phyloP scores from a whole-genome alignment of 495 filamentous ascomycete species.

The Aspergillus coremiiformis region DNA sequence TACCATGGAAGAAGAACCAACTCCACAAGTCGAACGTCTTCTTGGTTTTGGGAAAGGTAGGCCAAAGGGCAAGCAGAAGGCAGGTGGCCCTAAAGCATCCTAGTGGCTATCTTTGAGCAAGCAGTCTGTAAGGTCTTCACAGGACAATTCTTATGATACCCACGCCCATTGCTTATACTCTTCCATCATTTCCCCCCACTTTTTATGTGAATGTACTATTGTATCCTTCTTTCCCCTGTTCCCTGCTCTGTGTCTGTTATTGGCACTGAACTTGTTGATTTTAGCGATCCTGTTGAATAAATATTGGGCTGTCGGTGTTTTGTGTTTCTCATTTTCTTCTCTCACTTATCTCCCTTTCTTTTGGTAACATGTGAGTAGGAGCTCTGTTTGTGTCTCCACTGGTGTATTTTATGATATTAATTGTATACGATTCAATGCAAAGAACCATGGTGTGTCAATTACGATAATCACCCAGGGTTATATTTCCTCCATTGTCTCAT shows the following conservation, averaged over 20 bases:
- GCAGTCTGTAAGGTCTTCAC: neutral
- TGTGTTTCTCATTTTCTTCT: slow-evolving; percentile 3
- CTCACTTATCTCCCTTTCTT: neutral
- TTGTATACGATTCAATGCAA: slow-evolving; percentile 1
- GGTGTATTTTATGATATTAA: slow-evolving; percentile 3
- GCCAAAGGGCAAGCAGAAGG: slow-evolving; percentile 37
- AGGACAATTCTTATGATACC: neutral
- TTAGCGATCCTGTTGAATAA: slow-evolving; percentile 23
- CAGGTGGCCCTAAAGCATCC: slow-evolving; percentile 7
- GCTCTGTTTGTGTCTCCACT: neutral
- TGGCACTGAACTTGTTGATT: slow-evolving; percentile 6
- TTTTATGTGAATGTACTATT: neutral
- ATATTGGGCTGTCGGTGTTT: slow-evolving; percentile 18
- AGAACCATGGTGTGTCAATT: neutral
- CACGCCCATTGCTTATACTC: neutral
- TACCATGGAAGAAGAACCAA: slow-evolving; percentile 24
- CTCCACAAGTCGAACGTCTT: slow-evolving; percentile 10
- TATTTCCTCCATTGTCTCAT: slow-evolving; percentile 87
- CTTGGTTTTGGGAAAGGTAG: slow-evolving; percentile 26
- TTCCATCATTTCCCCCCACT: neutral
- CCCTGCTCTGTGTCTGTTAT: neutral
- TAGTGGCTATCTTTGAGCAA: neutral
- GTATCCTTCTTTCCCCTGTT: neutral
- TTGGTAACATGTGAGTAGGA: neutral
- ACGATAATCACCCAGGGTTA: slow-evolving; percentile 18